A percentile compares a stretch with the other conserved stretches of the same genome.
Conservation (phyloP, 371 early-diverging fungal species). For the Sporodiniella umbellata region DNA sequence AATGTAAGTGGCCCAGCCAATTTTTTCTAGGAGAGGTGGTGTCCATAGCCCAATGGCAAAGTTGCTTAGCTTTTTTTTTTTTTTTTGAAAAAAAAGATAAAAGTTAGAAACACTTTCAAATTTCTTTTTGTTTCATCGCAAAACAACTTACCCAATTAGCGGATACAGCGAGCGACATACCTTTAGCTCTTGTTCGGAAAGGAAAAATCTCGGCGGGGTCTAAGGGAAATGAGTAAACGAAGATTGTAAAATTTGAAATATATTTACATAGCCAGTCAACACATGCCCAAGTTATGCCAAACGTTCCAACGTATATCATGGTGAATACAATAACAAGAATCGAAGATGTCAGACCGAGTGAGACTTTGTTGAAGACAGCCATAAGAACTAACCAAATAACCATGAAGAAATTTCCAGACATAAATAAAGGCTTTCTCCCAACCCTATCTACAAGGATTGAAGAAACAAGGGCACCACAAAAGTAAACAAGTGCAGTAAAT, state of each 20-base stretch:
- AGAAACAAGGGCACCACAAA: slow-evolving; percentile 29
- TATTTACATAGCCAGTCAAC: slow-evolving; percentile 38
- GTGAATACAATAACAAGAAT: slow-evolving; percentile 32
- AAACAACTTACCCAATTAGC: slow-evolving; percentile 53
- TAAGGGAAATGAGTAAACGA: slow-evolving; percentile 22
- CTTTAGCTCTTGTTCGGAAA: slow-evolving; percentile 36
- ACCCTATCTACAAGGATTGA: slow-evolving; percentile 30
- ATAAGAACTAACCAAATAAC: slow-evolving; percentile 31
- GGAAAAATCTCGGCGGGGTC: slow-evolving; percentile 65
- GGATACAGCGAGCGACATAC: slow-evolving; percentile 47
- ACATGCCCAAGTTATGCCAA: slow-evolving; percentile 39
- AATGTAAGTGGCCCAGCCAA: slow-evolving; percentile 41
- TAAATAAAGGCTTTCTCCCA: slow-evolving; percentile 39
- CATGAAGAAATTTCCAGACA: slow-evolving; percentile 36
- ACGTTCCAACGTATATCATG: slow-evolving; percentile 36
- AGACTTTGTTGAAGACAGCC: slow-evolving; percentile 36
- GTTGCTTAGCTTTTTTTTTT: slow-evolving; percentile 27
- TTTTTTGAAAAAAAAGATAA: too few species aligned
- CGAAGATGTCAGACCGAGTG: slow-evolving; percentile 33
- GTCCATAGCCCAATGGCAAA: slow-evolving; percentile 40
- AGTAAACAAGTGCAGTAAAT: slow-evolving; percentile 38
- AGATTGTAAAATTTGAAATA: not conserved
- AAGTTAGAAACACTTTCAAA: not conserved
- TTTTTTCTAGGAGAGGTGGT: slow-evolving; percentile 24
- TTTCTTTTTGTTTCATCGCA: not conserved